phyloP scores from a whole-genome alignment of 805 yeast species.

The Yarrowia phangngaensis region DNA sequence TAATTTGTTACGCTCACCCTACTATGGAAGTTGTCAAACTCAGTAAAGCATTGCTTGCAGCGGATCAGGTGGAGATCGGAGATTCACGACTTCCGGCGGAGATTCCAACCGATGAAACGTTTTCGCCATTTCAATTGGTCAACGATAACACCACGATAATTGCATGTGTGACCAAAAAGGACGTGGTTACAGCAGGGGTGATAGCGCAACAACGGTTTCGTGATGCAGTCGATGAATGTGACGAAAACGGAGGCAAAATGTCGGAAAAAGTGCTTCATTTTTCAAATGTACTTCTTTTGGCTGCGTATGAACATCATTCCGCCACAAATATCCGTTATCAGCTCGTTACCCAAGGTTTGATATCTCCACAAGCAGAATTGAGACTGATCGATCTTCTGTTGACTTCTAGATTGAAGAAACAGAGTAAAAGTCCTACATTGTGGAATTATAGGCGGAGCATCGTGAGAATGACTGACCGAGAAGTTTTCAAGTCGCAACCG shows the following conservation, averaged over 20 bases:
- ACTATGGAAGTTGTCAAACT: no score
- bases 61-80: slow-evolving; percentile 9
- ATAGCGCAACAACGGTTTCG: not conserved
- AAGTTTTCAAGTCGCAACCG: not conserved
- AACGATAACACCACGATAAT: not conserved
- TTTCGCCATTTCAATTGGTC: slow-evolving; percentile 1
- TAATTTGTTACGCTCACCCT: no score
- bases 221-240: not conserved
- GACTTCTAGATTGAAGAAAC: slow-evolving; percentile 39
- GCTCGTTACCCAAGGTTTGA: slow-evolving; percentile 28
- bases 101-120: not conserved
- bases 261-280: not conserved
- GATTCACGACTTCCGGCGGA: slow-evolving; percentile 5
- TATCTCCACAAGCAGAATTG: slow-evolving; percentile 31
- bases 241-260: no score
- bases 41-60: no score
- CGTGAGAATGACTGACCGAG: slow-evolving; percentile 8
- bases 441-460: slow-evolving; percentile 43
- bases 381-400: slow-evolving; percentile 34
- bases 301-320: slow-evolving; percentile 36
- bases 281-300: slow-evolving; percentile 33
- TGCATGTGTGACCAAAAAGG: slow-evolving; percentile 11
- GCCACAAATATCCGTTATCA: slow-evolving; percentile 36
- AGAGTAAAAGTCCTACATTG: slow-evolving; percentile 42
- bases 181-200: not conserved